Conservation (phyloP, 1,284 basidiomycete species). For the Thelephora terrestris region DNA sequence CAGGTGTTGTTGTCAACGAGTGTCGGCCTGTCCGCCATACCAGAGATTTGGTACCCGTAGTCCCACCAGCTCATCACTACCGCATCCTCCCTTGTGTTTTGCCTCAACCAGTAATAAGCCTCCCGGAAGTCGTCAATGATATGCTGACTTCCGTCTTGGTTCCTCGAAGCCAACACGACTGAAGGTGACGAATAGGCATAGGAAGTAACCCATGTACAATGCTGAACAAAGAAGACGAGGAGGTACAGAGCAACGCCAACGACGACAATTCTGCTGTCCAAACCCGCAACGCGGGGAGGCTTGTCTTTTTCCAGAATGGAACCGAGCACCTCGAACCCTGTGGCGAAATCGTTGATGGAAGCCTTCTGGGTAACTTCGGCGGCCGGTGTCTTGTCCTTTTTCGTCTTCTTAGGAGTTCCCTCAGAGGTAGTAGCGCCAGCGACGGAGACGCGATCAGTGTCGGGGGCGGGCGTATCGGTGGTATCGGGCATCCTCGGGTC, state of each 20-base stretch:
- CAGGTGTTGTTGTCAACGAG: conserved; percentile 99
- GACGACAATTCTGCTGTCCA: conserved; percentile 77
- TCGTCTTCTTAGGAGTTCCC: conserved; percentile 45
- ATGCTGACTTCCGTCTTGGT: conserved; percentile 80
- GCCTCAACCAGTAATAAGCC: conserved; percentile 98
- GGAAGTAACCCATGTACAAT: conserved; percentile 96
- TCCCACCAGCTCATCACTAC: conserved; percentile 99
- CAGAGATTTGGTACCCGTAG: conserved; percentile 98
- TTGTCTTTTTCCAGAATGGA: conserved; percentile 21
- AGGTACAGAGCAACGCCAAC: conserved; percentile 71
- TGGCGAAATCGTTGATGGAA: conserved; percentile 31
- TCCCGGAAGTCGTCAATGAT: conserved; percentile 99
- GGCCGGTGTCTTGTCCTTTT: conserved; percentile 38
- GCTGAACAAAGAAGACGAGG: conserved; percentile 84
- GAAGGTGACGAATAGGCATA: conserved; percentile 96
- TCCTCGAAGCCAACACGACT: conserved; percentile 82
- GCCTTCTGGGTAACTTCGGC: conserved; percentile 6
- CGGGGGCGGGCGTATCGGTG: conserved; percentile 20
- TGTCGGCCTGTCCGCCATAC: conserved; percentile 96
- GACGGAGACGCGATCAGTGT: conserved; percentile 18
- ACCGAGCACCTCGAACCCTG: conserved; percentile 29
- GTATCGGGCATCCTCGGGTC: conserved; percentile 55
- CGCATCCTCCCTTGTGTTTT: conserved; percentile 87
- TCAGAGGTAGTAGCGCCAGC: conserved; percentile 22
- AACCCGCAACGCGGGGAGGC: conserved; percentile 64